These are phyloP conservation scores for Prunus padus DNA, from an alignment of 306 rosid species.

Conservation along the genomic window DNA sequence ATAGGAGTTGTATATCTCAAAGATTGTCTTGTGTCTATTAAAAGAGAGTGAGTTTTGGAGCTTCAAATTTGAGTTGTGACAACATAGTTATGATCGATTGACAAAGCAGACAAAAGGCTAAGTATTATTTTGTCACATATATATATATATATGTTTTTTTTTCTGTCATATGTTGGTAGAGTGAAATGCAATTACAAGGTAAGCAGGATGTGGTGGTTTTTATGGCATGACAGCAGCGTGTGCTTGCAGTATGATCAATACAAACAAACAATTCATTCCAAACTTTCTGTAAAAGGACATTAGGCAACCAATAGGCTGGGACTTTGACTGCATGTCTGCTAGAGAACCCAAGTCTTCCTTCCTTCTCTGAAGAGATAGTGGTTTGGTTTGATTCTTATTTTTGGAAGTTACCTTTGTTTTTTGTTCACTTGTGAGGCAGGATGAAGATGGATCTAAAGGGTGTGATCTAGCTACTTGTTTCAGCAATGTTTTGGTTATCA, in stretches of 20 bases:
- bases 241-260: not conserved
- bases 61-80: slow-evolving; percentile 6
- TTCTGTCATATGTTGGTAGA: not conserved
- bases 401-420: not conserved
- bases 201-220: not conserved
- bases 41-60: slow-evolving; percentile 3
- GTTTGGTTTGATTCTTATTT: not conserved
- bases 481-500: not conserved
- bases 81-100: slow-evolving; percentile 40
- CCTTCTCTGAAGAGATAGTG: not conserved
- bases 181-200: slow-evolving; percentile 4
- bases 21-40: slow-evolving; percentile 14
- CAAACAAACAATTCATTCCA: slow-evolving; percentile 7
- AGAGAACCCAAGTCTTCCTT: not conserved
- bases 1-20: slow-evolving; percentile 26
- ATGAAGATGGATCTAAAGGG: not conserved
- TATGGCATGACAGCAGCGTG: not conserved
- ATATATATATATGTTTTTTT: not conserved
- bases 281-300: not conserved
- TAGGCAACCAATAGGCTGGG: not conserved
- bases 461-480: not conserved
- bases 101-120: slow-evolving; percentile 5
- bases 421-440: not conserved
- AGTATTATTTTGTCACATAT: not conserved
- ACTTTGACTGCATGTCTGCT: not conserved